These are phyloP conservation scores for Staphylotrichum tortipilum DNA, from an alignment of 495 filamentous ascomycete genomes.

Conservation along the genomic window DNA sequence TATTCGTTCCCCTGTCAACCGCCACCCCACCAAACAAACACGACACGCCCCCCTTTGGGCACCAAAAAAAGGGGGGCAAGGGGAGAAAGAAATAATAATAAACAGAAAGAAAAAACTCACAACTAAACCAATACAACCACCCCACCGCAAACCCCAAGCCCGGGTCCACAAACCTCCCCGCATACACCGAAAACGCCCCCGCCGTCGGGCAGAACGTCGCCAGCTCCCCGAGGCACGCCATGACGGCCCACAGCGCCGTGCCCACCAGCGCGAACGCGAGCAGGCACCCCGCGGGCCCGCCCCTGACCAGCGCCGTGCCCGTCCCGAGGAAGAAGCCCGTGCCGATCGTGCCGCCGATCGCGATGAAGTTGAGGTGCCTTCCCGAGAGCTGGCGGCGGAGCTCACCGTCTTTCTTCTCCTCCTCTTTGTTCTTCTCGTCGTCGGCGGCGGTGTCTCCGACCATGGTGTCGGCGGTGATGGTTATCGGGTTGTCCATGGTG, in stretches of 20 bases:
- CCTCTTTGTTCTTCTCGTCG: slow-evolving; percentile 1
- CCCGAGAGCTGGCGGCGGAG: slow-evolving; percentile 26
- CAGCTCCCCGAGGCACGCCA: slow-evolving; percentile 58
- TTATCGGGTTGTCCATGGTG: too few relatives aligned
- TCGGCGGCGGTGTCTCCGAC: too few relatives aligned
- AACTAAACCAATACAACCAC: slow-evolving; percentile 52
- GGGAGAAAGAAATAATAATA: too few relatives aligned
- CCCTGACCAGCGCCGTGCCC: slow-evolving; percentile 50
- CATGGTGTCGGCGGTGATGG: too few relatives aligned
- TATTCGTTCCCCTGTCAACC: too few relatives aligned
- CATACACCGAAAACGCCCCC: slow-evolving; percentile 68
- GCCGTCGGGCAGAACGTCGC: slow-evolving; percentile 65
- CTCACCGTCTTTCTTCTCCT: slow-evolving; percentile 9
- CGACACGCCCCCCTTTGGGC: too few relatives aligned
- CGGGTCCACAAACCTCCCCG: slow-evolving; percentile 61
- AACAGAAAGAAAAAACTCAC: too few relatives aligned
- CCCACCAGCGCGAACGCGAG: slow-evolving; percentile 64
- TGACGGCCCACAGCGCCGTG: slow-evolving; percentile 53
- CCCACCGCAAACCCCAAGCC: slow-evolving; percentile 72
- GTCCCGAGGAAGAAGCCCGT: slow-evolving; percentile 70
- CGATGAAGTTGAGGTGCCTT: slow-evolving; percentile 55
- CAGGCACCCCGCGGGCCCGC: slow-evolving; percentile 59
- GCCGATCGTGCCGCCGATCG: slow-evolving; percentile 64
- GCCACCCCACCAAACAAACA: neutral
- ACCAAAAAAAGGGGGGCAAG: too few relatives aligned